Conservation (phyloP, 2,329 filamentous ascomycete genomes). For the Ophiostoma triangulosporum region DNA sequence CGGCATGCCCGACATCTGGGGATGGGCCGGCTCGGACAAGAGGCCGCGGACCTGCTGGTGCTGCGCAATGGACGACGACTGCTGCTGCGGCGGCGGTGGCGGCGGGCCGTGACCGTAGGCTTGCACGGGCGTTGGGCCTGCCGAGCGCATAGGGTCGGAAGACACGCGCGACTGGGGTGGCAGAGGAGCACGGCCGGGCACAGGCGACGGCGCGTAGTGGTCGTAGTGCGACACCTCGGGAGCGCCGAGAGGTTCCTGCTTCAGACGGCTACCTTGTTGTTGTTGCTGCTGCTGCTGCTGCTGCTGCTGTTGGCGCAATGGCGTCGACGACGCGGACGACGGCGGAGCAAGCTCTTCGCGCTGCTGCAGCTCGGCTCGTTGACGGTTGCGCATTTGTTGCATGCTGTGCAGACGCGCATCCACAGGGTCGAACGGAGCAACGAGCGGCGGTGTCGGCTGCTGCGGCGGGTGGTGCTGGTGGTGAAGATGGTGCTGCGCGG, state of each 20-base stretch:
- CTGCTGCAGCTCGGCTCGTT: constrained; percentile 12
- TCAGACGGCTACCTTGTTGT: neutral
- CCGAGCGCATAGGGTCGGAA: constrained; percentile 3
- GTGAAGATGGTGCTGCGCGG: constrained; percentile 2
- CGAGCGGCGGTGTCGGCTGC: constrained; percentile 15
- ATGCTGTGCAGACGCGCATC: constrained; percentile 22
- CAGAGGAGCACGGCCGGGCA: neutral
- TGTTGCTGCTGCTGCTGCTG: neutral
- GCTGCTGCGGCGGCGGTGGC: constrained; percentile 2
- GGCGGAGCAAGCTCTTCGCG: constrained; percentile 16
- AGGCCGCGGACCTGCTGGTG: constrained; percentile 9
- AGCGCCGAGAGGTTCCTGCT: constrained; percentile 3
- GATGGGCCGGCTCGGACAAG: constrained; percentile 12
- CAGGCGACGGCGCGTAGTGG: constrained; percentile 1
- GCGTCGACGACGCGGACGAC: neutral
- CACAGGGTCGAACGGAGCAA: constrained; percentile 9
- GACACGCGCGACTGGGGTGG: neutral
- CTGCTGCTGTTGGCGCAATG: constrained; percentile 1
- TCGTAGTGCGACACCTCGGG: constrained; percentile 8
- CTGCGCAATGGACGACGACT: neutral
- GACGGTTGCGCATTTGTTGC: constrained; percentile 18
- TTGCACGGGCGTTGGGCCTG: neutral
- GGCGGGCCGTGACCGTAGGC: constrained; percentile 1
- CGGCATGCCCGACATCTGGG: constrained; percentile 13
- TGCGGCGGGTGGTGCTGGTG: neutral